Evolutionary conservation across 805 yeast genomes (phyloP).

Genomic region (Ogataea zsoltii): DNA sequence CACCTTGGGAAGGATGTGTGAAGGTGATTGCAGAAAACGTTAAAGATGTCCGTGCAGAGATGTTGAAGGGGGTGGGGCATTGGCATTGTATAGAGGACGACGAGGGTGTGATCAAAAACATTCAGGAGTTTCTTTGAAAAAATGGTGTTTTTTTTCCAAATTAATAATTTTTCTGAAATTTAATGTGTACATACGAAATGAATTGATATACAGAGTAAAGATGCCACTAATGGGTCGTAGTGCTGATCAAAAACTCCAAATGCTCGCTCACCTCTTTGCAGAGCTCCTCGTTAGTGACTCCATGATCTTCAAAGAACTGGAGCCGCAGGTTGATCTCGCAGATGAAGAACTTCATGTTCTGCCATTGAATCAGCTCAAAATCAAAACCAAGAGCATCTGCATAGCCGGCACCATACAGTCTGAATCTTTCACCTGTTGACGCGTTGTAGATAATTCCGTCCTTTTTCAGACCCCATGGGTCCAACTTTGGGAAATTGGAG

Average conservation of each 20-base stretch:
- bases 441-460: conserved; percentile 40
- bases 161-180: neutral
- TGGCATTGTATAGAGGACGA: conserved; percentile 21
- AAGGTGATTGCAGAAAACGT: conserved; percentile 10
- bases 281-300: conserved; percentile 39
- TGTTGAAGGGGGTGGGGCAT: conserved; percentile 17
- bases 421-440: conserved; percentile 46
- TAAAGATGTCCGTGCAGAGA: neutral
- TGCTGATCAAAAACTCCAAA: conserved; percentile 37
- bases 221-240: conserved; percentile 12
- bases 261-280: conserved; percentile 54
- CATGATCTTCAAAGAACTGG: conserved; percentile 40
- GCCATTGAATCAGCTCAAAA: conserved; percentile 61
- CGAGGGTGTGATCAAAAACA: conserved; percentile 4
- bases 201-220: neutral
- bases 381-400: conserved; percentile 52
- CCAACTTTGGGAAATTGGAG: conserved; percentile 66
- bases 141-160: too few species aligned
- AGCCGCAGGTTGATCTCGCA: conserved; percentile 52
- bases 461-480: conserved; percentile 55
- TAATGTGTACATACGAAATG: neutral
- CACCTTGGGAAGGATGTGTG: conserved; percentile 14
- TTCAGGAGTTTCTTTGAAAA: conserved; percentile 10
- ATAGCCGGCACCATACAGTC: conserved; percentile 62
- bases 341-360: conserved; percentile 52